Conservation (phyloP, 78 protist genomes). For the Dictyostelium capitatum region DNA sequence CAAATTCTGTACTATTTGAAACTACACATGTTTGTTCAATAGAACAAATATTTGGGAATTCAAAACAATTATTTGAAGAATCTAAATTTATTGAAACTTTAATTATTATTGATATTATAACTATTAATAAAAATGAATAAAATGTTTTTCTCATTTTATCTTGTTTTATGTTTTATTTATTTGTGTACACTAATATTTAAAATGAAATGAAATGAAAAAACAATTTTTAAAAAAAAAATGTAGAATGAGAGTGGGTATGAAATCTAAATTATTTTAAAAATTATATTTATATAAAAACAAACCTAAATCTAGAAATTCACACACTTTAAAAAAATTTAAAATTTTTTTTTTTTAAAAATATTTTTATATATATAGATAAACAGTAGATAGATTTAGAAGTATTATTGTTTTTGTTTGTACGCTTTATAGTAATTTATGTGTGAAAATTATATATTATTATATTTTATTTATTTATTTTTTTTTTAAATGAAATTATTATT, state of each 20-base stretch:
- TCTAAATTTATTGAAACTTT: neutral
- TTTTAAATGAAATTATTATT: neutral
- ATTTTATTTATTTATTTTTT: neutral
- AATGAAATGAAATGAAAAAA: no score
- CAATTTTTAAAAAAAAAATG: no score
- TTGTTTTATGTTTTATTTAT: neutral
- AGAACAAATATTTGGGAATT: neutral
- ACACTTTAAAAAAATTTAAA: no score
- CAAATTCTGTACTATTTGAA: neutral
- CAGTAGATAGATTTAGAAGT: no score
- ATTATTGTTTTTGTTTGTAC: no score
- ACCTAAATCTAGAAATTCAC: no score
- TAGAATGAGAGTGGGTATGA: no score
- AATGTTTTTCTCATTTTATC: neutral
- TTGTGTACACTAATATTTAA: neutral
- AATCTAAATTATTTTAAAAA: no score
- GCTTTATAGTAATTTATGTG: no score
- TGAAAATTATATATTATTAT: neutral
- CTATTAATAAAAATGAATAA: neutral
- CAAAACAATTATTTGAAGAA: neutral
- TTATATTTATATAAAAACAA: no score
- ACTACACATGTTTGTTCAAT: neutral
- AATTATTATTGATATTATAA: neutral
- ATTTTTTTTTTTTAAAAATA: no score
- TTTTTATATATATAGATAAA: no score